Conservation (phyloP, 176 grass and related monocot species). For the Rhynchospora tenuis region DNA sequence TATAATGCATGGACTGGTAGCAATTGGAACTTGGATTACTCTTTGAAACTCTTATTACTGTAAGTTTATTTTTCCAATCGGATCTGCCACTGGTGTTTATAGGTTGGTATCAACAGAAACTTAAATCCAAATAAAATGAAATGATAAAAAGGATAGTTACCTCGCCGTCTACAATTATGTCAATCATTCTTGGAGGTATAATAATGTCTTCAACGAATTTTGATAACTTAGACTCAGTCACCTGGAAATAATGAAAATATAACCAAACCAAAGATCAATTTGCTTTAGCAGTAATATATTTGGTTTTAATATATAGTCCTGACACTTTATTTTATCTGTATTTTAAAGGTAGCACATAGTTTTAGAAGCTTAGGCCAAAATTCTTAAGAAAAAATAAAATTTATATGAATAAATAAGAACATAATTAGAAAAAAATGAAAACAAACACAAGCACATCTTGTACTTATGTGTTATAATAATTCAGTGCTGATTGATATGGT, state of each 20-base stretch:
- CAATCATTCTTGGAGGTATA: slow-evolving; percentile 90
- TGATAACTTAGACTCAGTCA: slow-evolving; percentile 70
- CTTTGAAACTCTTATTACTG: background rate
- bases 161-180: slow-evolving; percentile 96
- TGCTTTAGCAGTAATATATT: background rate
- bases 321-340: background rate
- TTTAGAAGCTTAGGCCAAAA: background rate
- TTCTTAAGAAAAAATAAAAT: background rate
- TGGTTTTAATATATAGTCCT: background rate
- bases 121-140: background rate
- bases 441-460: background rate
- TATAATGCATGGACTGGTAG: background rate
- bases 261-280: background rate
- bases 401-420: background rate
- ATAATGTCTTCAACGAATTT: slow-evolving; percentile 99
- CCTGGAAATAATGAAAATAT: slow-evolving; percentile 44
- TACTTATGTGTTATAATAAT: background rate
- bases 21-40: background rate
- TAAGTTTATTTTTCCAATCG: background rate
- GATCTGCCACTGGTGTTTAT: background rate
- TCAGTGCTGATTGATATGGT: background rate
- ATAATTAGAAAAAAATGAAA: background rate
- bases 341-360: background rate
- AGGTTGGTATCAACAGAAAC: background rate
- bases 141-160: slow-evolving; percentile 32